These are phyloP conservation scores for Cryptococcus jaspeensis DNA, from an alignment of 1,284 basidiomycete species.

Conservation along the genomic window DNA sequence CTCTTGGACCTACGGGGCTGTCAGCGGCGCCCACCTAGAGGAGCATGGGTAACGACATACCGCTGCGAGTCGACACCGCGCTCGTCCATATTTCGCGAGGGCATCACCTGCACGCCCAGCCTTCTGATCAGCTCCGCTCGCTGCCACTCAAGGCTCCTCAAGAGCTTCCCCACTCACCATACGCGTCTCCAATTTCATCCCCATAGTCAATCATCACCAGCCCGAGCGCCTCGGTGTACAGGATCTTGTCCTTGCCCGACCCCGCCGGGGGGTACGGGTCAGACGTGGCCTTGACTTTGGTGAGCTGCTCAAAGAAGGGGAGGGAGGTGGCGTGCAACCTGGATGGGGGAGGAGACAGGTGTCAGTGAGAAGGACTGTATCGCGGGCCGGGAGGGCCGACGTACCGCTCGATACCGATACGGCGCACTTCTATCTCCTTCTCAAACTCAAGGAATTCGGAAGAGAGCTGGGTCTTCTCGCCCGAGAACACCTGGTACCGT, in stretches of 20 bases:
- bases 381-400: constrained; percentile 26
- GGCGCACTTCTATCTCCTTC: constrained; percentile 66
- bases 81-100: constrained; percentile 69
- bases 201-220: constrained; percentile 82
- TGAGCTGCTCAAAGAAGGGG: constrained; percentile 43
- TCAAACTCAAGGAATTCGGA: constrained; percentile 68
- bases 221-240: constrained; percentile 73
- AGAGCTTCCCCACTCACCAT: constrained; percentile 45
- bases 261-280: constrained; percentile 46
- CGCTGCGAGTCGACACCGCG: constrained; percentile 74
- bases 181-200: constrained; percentile 71
- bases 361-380: background rate
- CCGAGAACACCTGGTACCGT: constrained; percentile 59
- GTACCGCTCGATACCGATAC: constrained; percentile 63
- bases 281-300: constrained; percentile 43
- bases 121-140: background rate
- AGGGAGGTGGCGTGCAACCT: constrained; percentile 48
- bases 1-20: constrained; percentile 58
- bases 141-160: constrained; percentile 2
- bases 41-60: too few relatives aligned
- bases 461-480: constrained; percentile 62
- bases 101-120: constrained; percentile 52
- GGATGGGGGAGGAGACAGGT: too few relatives aligned
- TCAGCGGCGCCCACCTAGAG: background rate
- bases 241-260: constrained; percentile 47